phyloP scores from a whole-genome alignment of 2,329 filamentous ascomycete species.

The Aspergillus pseudoterreus region DNA sequence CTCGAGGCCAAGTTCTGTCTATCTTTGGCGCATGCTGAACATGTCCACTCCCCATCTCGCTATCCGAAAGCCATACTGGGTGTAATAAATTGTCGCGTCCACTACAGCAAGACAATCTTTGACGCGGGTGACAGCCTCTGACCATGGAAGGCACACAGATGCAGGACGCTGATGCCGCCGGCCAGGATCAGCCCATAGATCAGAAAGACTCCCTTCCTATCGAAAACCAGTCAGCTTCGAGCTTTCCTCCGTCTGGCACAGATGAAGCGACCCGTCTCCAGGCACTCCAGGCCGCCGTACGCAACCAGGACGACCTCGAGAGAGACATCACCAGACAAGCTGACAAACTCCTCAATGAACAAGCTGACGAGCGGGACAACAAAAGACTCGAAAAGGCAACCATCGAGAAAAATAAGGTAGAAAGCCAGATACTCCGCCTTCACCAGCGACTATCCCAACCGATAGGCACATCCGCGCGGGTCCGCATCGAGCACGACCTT shows the following conservation, averaged over 20 bases:
- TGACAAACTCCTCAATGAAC: slow-evolving; percentile 57
- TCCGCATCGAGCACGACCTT: slow-evolving; percentile 54
- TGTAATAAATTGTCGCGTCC: too few species aligned
- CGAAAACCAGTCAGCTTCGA: not conserved
- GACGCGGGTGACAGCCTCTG: not conserved
- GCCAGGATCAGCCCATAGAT: not conserved
- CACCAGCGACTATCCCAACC: slow-evolving; percentile 56
- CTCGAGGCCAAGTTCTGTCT: too few species aligned
- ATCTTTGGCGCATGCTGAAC: too few species aligned
- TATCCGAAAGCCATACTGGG: too few species aligned
- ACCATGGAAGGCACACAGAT: not conserved
- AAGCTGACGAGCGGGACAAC: slow-evolving; percentile 61
- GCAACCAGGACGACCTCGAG: slow-evolving; percentile 86
- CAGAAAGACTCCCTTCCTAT: not conserved
- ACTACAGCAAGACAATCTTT: too few species aligned
- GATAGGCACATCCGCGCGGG: slow-evolving; percentile 48
- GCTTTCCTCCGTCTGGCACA: slow-evolving; percentile 4
- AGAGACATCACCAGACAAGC: slow-evolving; percentile 69
- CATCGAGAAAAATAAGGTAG: slow-evolving; percentile 56
- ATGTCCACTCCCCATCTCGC: too few species aligned
- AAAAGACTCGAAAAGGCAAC: slow-evolving; percentile 59
- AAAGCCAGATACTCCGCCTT: slow-evolving; percentile 60
- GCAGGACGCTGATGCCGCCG: not conserved
- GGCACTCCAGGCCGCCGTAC: slow-evolving; percentile 64
- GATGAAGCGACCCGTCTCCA: slow-evolving; percentile 61